These are phyloP conservation scores for Trichophyton mentagrophytes DNA, from an alignment of 2,329 filamentous ascomycete species.

Conservation along the genomic window DNA sequence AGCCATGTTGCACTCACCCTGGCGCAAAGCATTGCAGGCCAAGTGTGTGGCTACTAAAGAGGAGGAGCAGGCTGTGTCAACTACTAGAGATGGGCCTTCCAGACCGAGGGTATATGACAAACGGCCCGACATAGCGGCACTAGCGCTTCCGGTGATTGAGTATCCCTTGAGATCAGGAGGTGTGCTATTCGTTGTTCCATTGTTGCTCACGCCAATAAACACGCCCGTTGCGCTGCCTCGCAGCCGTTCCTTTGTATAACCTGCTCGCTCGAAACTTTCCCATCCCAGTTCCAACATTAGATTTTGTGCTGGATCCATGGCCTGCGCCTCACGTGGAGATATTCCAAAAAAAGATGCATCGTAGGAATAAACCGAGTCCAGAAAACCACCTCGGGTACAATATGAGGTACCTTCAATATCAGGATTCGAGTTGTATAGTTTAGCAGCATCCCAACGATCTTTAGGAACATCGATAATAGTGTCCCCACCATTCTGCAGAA, in stretches of 20 bases:
- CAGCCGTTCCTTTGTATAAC: conserved; percentile 35
- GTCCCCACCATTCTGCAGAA: not conserved
- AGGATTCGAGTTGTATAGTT: not conserved
- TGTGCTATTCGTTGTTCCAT: not conserved
- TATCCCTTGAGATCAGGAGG: not conserved
- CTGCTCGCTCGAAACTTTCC: conserved; percentile 70
- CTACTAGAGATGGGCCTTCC: conserved; percentile 9
- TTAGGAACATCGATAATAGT: not conserved
- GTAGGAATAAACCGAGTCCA: not conserved
- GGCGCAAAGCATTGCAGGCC: conserved; percentile 19
- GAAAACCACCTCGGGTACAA: not conserved
- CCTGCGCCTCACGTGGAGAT: conserved; percentile 11
- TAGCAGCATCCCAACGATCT: conserved; percentile 4
- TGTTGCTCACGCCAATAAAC: not conserved
- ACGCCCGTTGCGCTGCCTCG: not conserved
- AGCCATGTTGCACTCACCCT: conserved; percentile 15
- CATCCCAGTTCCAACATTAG: conserved; percentile 65
- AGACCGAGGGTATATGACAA: conserved; percentile 10
- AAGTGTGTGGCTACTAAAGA: conserved; percentile 21
- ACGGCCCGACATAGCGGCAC: conserved; percentile 8
- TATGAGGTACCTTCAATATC: not conserved
- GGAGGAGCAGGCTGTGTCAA: conserved; percentile 14
- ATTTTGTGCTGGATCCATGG: conserved; percentile 47
- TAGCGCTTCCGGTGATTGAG: conserved; percentile 3
- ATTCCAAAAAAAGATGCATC: conserved; percentile 4